phyloP scores from a whole-genome alignment of 2,329 filamentous ascomycete genomes.

The Cryphonectria japonica region DNA sequence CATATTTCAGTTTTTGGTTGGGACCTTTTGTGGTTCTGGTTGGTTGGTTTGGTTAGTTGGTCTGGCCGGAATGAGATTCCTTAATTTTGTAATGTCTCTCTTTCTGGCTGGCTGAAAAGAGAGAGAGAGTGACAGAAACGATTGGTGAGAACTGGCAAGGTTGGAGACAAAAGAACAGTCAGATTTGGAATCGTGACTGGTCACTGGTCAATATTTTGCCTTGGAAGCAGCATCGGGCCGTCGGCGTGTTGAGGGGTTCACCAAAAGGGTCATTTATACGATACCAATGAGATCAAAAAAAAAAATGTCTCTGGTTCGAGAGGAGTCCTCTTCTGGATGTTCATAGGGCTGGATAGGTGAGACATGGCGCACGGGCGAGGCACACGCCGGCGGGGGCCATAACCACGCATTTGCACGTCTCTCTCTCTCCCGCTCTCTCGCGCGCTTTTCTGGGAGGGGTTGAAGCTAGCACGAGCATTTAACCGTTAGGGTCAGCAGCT shows the following conservation, averaged over 20 bases:
- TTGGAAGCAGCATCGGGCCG: neutral
- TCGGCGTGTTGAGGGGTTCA: neutral
- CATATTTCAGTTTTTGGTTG: neutral
- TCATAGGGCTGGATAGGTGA: slow-evolving; percentile 19
- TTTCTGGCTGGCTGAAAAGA: neutral
- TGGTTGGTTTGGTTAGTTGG: neutral
- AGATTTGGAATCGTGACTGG: neutral
- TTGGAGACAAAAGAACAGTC: neutral
- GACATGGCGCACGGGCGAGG: slow-evolving; percentile 1
- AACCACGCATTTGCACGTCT: neutral
- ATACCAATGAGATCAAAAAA: neutral
- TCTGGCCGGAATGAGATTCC: neutral
- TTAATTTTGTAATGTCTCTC: neutral
- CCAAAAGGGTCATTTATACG: neutral
- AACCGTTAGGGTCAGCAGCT: neutral
- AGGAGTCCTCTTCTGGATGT: slow-evolving; percentile 1
- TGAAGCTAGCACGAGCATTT: neutral
- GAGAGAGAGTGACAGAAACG: too few species aligned
- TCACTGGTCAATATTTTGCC: neutral
- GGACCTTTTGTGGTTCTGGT: too few species aligned
- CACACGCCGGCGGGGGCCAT: too few species aligned
- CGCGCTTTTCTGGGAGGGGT: neutral
- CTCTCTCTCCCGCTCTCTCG: neutral
- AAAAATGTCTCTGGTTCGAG: neutral
- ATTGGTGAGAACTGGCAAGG: neutral